These are phyloP conservation scores for Hyaloscypha finlandica DNA, from an alignment of 495 filamentous ascomycete species.

Conservation along the genomic window DNA sequence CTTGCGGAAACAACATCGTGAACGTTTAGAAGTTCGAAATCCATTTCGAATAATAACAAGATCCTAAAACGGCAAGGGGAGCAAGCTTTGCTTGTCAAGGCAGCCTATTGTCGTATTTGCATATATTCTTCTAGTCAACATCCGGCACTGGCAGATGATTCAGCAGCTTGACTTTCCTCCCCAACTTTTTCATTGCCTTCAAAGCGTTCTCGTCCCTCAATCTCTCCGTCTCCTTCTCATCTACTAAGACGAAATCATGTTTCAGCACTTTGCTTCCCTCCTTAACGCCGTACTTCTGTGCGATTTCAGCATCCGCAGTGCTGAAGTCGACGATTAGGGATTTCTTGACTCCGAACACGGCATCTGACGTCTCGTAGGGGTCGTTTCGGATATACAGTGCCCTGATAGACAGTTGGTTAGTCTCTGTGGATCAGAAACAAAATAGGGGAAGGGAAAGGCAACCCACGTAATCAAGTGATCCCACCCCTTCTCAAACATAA, in stretches of 20 bases:
- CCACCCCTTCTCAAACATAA: constrained; percentile 85
- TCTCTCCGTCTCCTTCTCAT: constrained; percentile 66
- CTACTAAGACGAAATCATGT: constrained; percentile 74
- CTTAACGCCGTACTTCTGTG: constrained; percentile 67
- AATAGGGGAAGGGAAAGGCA: too few relatives aligned
- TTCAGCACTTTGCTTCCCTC: constrained; percentile 69
- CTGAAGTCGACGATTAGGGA: constrained; percentile 74
- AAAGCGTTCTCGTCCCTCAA: constrained; percentile 72
- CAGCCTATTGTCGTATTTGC: too few relatives aligned
- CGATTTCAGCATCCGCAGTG: constrained; percentile 57
- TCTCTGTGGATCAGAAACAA: too few relatives aligned
- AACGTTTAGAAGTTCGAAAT: too few relatives aligned
- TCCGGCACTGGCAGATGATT: constrained; percentile 83
- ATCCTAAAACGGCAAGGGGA: too few relatives aligned
- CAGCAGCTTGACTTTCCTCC: constrained; percentile 73
- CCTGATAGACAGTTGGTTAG: too few relatives aligned
- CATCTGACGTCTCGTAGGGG: constrained; percentile 87
- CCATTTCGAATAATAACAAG: too few relatives aligned
- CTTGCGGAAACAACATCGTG: too few relatives aligned
- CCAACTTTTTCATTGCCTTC: constrained; percentile 69
- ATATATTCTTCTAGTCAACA: too few relatives aligned
- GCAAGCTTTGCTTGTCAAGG: too few relatives aligned
- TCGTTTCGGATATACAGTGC: constrained; percentile 83
- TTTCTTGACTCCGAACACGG: constrained; percentile 91
- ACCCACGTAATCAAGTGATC: constrained; percentile 81